A percentile compares a stretch with the other conserved stretches of the same genome.
phyloP scores from a whole-genome alignment of 345 rosid genomes.

The Euclidium syriacum region DNA sequence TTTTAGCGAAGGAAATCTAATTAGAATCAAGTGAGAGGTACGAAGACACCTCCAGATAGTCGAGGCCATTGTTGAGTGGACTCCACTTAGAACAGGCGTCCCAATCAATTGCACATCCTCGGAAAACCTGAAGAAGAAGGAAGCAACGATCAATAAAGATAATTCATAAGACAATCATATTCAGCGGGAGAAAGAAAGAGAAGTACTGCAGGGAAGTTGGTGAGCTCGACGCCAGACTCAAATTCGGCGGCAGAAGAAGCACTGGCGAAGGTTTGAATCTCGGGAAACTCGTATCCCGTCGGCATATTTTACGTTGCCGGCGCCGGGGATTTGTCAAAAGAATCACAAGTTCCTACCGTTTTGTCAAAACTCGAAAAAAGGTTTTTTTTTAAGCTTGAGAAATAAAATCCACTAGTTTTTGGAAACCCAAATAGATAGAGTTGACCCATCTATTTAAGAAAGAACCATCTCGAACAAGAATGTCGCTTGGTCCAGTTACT shows the following conservation, averaged over 20 bases:
- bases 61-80: conserved; percentile 65
- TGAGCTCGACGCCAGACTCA: conserved; percentile 53
- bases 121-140: conserved; percentile 42
- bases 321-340: background rate
- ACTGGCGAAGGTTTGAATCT: conserved; percentile 41
- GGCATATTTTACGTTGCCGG: background rate
- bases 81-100: conserved; percentile 62
- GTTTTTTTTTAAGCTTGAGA: too few relatives aligned
- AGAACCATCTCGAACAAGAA: too few relatives aligned
- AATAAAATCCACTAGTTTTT: too few relatives aligned
- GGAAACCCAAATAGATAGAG: too few relatives aligned
- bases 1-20: background rate
- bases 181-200: background rate
- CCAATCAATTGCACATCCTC: conserved; percentile 58
- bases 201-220: conserved; percentile 63
- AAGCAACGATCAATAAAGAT: background rate
- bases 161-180: background rate
- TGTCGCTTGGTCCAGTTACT: too few relatives aligned
- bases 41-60: conserved; percentile 55
- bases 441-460: too few relatives aligned
- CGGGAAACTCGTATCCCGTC: conserved; percentile 33
- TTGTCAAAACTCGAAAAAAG: too few relatives aligned
- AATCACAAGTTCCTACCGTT: too few relatives aligned
- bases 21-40: background rate
- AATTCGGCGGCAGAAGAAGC: conserved; percentile 49